Percentiles rank a stretch among this genome's conserved stretches.
Conservation (phyloP, 495 filamentous ascomycete genomes). For the Clohesyomyces aquaticus region DNA sequence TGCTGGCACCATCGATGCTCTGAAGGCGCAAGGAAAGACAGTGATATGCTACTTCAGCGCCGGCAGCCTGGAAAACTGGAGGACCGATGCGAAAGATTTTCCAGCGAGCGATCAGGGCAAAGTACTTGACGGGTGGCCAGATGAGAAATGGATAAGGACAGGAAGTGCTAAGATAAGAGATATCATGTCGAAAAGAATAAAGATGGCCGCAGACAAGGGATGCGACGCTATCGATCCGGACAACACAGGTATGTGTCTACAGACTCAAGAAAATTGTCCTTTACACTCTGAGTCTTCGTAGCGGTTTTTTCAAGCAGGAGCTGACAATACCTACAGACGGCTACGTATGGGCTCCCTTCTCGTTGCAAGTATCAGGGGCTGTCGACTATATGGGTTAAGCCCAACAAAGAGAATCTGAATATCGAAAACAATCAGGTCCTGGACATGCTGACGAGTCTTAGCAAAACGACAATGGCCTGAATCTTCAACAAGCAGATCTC, state of each 20-base stretch:
- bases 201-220: slow-evolving; percentile 60
- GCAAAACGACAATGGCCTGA: slow-evolving; percentile 57
- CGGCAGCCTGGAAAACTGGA: slow-evolving; percentile 64
- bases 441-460: slow-evolving; percentile 19
- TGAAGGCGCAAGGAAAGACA: slow-evolving; percentile 56
- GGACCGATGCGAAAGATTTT: slow-evolving; percentile 61
- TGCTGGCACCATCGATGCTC: slow-evolving; percentile 49
- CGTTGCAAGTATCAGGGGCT: too few relatives aligned
- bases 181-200: slow-evolving; percentile 64
- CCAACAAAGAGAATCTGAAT: slow-evolving; percentile 13
- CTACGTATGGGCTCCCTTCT: slow-evolving; percentile 48
- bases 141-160: slow-evolving; percentile 68
- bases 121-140: slow-evolving; percentile 63
- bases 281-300: too few relatives aligned
- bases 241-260: slow-evolving; percentile 50
- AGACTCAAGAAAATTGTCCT: neutral
- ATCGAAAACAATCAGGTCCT: neutral
- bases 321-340: slow-evolving; percentile 54
- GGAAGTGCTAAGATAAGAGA: slow-evolving; percentile 55
- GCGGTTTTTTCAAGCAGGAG: neutral
- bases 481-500: slow-evolving; percentile 57
- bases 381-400: neutral
- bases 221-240: slow-evolving; percentile 77
- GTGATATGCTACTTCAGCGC: slow-evolving; percentile 79
- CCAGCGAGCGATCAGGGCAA: slow-evolving; percentile 55